phyloP scores from a whole-genome alignment of 2,329 filamentous ascomycete genomes.

The Fusarium hainanense region DNA sequence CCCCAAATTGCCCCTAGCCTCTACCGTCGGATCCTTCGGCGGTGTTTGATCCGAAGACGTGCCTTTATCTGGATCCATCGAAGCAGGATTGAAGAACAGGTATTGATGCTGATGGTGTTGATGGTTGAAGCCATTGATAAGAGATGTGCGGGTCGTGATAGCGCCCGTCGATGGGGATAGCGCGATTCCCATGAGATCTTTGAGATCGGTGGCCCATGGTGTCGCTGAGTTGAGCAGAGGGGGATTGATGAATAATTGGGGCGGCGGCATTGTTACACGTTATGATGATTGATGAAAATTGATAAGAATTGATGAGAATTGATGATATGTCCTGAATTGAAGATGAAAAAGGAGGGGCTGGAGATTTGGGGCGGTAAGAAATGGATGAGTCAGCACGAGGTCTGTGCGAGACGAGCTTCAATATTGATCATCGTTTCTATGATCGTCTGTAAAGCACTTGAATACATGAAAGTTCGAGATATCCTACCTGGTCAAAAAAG shows the following conservation, averaged over 20 bases:
- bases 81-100: conserved; percentile 68
- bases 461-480: too few species aligned
- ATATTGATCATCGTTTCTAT: too few species aligned
- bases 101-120: conserved; percentile 70
- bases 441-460: too few species aligned
- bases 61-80: conserved; percentile 36
- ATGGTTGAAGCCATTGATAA: conserved; percentile 73
- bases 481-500: too few species aligned
- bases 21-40: conserved; percentile 38
- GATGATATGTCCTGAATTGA: neutral
- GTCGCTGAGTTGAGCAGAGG: conserved; percentile 80
- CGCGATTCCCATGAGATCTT: conserved; percentile 72
- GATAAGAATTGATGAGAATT: fast-evolving
- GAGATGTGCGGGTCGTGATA: conserved; percentile 77
- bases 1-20: neutral
- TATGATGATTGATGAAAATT: fast-evolving
- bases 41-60: conserved; percentile 31
- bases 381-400: conserved; percentile 16
- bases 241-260: conserved; percentile 63
- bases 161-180: conserved; percentile 73
- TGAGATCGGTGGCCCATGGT: conserved; percentile 77
- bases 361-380: conserved; percentile 9
- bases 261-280: conserved; percentile 32
- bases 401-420: too few species aligned
- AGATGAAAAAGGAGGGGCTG: conserved; percentile 12